Evolutionary conservation across 1,139 yeast species (phyloP), one percentile per base, ranked within the genome.

Genomic region (Geotrichum aggregatum): DNA sequence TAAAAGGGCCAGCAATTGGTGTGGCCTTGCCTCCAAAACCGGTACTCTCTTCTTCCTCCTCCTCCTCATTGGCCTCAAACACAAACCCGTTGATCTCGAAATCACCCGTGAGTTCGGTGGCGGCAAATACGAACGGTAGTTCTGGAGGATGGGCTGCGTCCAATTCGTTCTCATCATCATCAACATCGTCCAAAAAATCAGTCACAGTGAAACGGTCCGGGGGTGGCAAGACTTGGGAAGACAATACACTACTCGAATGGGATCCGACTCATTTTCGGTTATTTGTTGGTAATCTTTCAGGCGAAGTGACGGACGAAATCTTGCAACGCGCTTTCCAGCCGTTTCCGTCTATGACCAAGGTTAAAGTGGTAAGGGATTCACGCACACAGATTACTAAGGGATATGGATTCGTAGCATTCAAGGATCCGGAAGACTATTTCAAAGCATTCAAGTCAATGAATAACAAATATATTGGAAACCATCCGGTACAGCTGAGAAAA

Each of bases 391-490:
- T 7, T 55, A 75, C 76, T 54, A 82, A 79, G 65, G 91, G 92
- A 3, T 84, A 71, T 61, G 92, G 89, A 3, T 84, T 84, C 65
- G 84, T 84, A 19, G 79, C 87, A 1, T 84, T 84, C 66, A 71
- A 71, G 1, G 75, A 74, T 55, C 69, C 88, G 0, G 79, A 80
- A 30, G 91, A 71, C 53, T 85, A 83, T 62, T 72, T 85, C 56
- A 70, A 71, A 48, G 89, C 92, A 2, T 85, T 83, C 68, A 82
- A 80, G 62, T 87, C 83, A 60, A 78, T 84, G 82, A 83, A 85
- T 64, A 86, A 87, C 40, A 83, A 84, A 64, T 84, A 83, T 60
- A 76, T 86, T 45, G 95, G 94, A 0, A 79, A 76, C 58, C 84
- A 82, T 59, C 94, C 94, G 0, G 81, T 85, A 33, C 84, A 79